These are phyloP conservation scores for Kluyveromyces wickerhamii DNA, from an alignment of 805 yeast species.

Conservation along the genomic window DNA sequence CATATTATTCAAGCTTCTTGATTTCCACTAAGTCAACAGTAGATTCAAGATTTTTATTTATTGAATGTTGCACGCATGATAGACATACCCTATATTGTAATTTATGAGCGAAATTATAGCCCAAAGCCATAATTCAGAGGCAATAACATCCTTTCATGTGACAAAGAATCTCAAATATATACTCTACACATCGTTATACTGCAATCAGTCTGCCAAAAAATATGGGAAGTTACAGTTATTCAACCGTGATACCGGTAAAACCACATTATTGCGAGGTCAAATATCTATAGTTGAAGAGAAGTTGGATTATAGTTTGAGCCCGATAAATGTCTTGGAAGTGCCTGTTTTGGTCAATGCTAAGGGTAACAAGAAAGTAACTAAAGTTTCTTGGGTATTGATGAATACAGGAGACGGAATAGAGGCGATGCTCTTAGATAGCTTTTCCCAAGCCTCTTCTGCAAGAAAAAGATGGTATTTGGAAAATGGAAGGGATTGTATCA, in stretches of 20 bases:
- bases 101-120: too few relatives aligned
- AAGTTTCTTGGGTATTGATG: conserved; percentile 7
- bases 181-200: not conserved
- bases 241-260: not conserved
- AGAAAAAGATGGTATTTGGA: conserved; percentile 10
- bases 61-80: too few relatives aligned
- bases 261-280: not conserved
- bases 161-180: not conserved
- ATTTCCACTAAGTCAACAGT: too few relatives aligned
- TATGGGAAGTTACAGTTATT: not conserved
- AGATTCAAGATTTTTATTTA: too few relatives aligned
- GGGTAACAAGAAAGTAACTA: not conserved
- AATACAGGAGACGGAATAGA: conserved; percentile 15
- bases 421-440: conserved; percentile 10
- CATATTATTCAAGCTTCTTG: too few relatives aligned
- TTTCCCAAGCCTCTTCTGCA: conserved; percentile 2
- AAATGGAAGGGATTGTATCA: conserved; percentile 9
- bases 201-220: not conserved
- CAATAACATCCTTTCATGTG: too few relatives aligned
- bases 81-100: too few relatives aligned
- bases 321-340: conserved; percentile 2
- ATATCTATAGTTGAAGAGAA: not conserved
- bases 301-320: not conserved
- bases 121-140: too few relatives aligned
- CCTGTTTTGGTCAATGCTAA: not conserved